phyloP scores from a whole-genome alignment of 2,329 filamentous ascomycete species.

The Hymenoscyphus linearis region DNA sequence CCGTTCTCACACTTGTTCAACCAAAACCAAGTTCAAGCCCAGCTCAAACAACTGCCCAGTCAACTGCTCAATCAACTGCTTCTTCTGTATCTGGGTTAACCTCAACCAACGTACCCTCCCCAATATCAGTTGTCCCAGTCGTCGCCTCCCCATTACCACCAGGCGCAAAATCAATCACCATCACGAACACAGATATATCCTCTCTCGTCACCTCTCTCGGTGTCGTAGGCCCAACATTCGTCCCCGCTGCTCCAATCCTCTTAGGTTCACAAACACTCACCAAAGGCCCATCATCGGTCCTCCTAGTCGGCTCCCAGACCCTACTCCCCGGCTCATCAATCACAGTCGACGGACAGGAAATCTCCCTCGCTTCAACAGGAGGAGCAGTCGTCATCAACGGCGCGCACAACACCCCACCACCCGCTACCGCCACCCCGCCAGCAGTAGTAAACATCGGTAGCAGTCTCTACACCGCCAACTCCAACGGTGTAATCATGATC shows the following conservation, averaged over 20 bases:
- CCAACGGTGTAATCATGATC: constrained; percentile 14
- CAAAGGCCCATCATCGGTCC: constrained; percentile 14
- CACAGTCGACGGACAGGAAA: constrained; percentile 20
- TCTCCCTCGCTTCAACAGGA: constrained; percentile 20
- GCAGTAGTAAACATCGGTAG: constrained; percentile 19
- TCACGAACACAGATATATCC: background rate
- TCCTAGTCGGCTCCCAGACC: constrained; percentile 25
- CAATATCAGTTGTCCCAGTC: background rate
- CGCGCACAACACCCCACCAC: constrained; percentile 5
- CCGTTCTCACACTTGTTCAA: background rate
- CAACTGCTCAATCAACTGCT: background rate
- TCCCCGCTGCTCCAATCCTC: constrained; percentile 15
- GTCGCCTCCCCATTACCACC: background rate
- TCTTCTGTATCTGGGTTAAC: background rate
- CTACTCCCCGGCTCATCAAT: constrained; percentile 22
- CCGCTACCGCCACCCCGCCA: constrained; percentile 5
- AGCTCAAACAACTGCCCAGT: background rate
- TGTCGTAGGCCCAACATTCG: constrained; percentile 5
- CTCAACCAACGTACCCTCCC: background rate
- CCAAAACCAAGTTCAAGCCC: background rate
- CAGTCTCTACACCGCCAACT: constrained; percentile 20
- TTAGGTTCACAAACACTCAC: constrained; percentile 21
- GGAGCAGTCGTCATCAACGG: constrained; percentile 22
- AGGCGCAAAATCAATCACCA: background rate
- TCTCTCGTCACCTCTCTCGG: background rate